Percentiles rank a stretch among this genome's conserved stretches.
These are phyloP conservation scores for Salicornia ramosissima DNA, from an alignment of 148 eudicot species.

Conservation along the genomic window DNA sequence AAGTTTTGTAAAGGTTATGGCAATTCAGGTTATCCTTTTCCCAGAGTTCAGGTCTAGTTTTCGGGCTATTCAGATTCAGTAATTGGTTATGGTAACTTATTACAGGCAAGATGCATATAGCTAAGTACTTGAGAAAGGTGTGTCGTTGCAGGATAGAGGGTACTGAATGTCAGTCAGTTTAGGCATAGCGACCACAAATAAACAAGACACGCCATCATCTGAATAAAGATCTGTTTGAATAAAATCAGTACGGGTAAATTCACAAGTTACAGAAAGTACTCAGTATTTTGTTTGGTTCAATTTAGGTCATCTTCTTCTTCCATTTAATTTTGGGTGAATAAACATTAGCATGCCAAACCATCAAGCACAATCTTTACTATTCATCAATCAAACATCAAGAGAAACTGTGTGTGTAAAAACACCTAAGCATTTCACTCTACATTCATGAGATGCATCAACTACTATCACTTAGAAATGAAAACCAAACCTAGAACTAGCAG, in stretches of 20 bases:
- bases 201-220: no score
- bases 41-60: not conserved
- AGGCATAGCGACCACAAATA: no score
- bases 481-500: not conserved
- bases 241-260: no score
- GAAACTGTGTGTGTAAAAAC: not conserved
- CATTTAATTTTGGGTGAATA: no score
- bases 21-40: not conserved
- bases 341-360: no score
- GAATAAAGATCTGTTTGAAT: no score
- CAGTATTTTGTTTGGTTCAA: no score
- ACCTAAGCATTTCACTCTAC: not conserved
- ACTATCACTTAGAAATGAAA: not conserved
- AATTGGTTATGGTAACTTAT: not conserved
- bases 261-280: no score
- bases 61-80: not conserved
- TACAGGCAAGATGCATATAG: no score
- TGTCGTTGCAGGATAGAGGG: not conserved
- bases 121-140: not conserved
- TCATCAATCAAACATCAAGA: not conserved
- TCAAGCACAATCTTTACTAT: not conserved
- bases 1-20: not conserved
- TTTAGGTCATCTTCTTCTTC: no score
- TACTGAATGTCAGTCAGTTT: no score
- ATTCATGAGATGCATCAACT: not conserved